Conservation (phyloP, 1,284 basidiomycete genomes). For the Ustilago loliicola region DNA sequence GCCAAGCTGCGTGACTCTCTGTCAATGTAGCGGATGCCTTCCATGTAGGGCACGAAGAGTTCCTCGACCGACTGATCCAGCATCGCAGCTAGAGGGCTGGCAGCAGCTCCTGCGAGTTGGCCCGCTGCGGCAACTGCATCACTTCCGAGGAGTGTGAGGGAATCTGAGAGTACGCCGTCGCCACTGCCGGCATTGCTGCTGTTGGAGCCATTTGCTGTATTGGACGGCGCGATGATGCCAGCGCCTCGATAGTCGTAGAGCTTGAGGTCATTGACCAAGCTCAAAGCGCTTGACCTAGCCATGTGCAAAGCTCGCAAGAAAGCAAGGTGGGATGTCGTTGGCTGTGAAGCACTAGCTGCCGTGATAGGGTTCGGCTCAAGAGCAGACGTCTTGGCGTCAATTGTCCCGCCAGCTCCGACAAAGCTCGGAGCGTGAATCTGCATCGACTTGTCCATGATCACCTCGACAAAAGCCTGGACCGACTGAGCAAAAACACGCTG, state of each 20-base stretch:
- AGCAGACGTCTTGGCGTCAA: constrained; percentile 37
- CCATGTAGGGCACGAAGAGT: constrained; percentile 92
- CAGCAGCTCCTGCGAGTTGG: constrained; percentile 51
- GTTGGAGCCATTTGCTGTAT: constrained; percentile 19
- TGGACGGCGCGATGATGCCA: constrained; percentile 52
- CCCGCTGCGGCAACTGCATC: constrained; percentile 43
- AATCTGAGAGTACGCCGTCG: constrained; percentile 19
- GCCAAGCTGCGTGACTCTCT: constrained; percentile 88
- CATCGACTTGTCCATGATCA: constrained; percentile 66
- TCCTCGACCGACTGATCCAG: constrained; percentile 96
- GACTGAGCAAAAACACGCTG: constrained; percentile 98
- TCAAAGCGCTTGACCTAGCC: constrained; percentile 83
- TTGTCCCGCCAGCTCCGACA: constrained; percentile 36
- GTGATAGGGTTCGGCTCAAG: constrained; percentile 28
- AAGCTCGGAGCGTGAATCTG: constrained; percentile 52
- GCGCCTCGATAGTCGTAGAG: constrained; percentile 80
- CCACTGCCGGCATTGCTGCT: constrained; percentile 1
- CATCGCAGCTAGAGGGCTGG: constrained; percentile 75
- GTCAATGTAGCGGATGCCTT: constrained; percentile 88
- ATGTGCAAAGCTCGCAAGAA: constrained; percentile 92
- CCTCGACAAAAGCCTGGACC: constrained; percentile 67
- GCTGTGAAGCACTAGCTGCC: constrained; percentile 11
- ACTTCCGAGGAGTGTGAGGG: constrained; percentile 34
- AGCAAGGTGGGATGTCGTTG: constrained; percentile 74
- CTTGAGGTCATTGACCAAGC: constrained; percentile 91